A percentile compares a stretch with the other conserved stretches of the same genome.
phyloP scores from a whole-genome alignment of 73 alveolate species.

The Blepharisma stoltei region DNA sequence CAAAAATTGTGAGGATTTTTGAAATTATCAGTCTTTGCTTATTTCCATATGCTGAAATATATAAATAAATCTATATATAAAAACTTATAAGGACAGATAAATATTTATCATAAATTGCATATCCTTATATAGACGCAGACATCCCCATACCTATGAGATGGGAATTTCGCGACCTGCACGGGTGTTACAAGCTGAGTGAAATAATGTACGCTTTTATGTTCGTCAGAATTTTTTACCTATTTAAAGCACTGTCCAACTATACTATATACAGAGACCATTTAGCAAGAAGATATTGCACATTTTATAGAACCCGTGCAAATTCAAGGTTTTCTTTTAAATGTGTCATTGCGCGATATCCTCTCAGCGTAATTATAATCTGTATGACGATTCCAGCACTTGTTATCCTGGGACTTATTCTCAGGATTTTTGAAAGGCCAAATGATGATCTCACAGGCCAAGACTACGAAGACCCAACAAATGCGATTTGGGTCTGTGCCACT shows the following conservation, averaged over 20 bases:
- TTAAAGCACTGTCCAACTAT: not conserved
- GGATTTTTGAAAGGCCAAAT: constrained; percentile 14
- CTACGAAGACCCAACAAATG: not conserved
- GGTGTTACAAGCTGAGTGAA: not conserved
- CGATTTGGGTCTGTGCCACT: constrained; percentile 31
- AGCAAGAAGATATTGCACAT: not conserved
- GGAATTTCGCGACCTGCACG: not conserved
- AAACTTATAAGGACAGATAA: no score
- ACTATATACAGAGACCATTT: constrained; percentile 9
- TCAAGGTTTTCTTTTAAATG: constrained; percentile 7
- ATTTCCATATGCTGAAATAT: no score
- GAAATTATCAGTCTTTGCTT: constrained; percentile 2
- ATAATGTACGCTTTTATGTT: not conserved
- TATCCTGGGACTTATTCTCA: not conserved
- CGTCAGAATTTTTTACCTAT: not conserved
- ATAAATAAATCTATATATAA: no score
- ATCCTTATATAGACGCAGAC: not conserved
- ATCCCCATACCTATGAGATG: not conserved
- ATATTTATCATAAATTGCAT: no score
- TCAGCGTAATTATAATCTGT: not conserved
- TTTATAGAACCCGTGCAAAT: not conserved
- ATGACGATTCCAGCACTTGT: not conserved
- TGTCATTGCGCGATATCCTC: constrained; percentile 14
- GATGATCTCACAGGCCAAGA: not conserved
- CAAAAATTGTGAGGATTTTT: not conserved